phyloP scores from a whole-genome alignment of 495 filamentous ascomycete genomes.

The Aspergillus steynii region DNA sequence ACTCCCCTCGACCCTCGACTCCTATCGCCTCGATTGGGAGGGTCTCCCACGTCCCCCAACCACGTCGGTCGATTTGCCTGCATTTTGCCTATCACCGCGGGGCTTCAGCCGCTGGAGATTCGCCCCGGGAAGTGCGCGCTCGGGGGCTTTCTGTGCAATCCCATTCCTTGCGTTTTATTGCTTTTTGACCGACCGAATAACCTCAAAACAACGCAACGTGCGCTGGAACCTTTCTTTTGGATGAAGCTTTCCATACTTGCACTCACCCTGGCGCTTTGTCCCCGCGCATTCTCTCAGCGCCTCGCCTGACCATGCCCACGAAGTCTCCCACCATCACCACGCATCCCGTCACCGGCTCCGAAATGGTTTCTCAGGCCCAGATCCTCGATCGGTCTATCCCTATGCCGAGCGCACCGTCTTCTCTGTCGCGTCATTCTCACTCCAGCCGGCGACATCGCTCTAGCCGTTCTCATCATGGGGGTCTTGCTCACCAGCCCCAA shows the following conservation, averaged over 20 bases:
- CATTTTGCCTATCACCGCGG: constrained; percentile 3
- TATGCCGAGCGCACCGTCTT: constrained; percentile 56
- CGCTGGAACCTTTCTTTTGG: background rate
- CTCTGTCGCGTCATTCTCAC: constrained; percentile 58
- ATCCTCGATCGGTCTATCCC: constrained; percentile 52
- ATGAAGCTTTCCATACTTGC: background rate
- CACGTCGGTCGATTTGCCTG: background rate
- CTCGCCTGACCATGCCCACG: constrained; percentile 20
- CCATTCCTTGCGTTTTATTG: background rate
- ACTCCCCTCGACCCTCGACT: background rate
- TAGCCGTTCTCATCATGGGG: constrained; percentile 79
- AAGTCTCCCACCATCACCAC: constrained; percentile 9
- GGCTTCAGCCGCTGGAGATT: background rate
- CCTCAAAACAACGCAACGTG: background rate
- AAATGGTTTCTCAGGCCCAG: constrained; percentile 77
- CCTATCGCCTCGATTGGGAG: background rate
- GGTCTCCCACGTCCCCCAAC: background rate
- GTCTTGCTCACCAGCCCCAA: constrained; percentile 65
- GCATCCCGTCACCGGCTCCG: constrained; percentile 8
- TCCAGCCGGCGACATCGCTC: constrained; percentile 64
- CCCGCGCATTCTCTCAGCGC: background rate
- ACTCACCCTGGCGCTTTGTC: constrained; percentile 1
- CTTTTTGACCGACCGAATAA: background rate
- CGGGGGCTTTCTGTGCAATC: background rate
- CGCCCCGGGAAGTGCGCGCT: background rate